phyloP scores from a whole-genome alignment of 805 yeast genomes.

The Debaryomyces castellii region DNA sequence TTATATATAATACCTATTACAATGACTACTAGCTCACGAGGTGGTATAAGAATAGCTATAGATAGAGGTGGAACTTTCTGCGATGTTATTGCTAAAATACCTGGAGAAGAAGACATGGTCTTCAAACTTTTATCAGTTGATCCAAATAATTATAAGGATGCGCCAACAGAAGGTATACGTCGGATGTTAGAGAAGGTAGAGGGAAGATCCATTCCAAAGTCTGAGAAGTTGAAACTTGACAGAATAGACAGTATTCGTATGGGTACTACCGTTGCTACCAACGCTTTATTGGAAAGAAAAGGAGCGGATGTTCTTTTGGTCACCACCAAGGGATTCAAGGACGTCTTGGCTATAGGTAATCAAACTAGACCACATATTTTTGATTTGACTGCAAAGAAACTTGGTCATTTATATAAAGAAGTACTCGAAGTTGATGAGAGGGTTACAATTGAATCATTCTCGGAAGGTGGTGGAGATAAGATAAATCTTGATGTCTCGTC shows the following conservation, averaged over 20 bases:
- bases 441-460: slow-evolving; percentile 68
- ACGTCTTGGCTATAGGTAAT: slow-evolving; percentile 76
- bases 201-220: slow-evolving; percentile 39
- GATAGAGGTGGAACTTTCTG: slow-evolving; percentile 29
- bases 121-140: slow-evolving; percentile 80
- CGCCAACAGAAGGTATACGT: slow-evolving; percentile 90
- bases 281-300: slow-evolving; percentile 84
- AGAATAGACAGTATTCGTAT: slow-evolving; percentile 67
- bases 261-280: slow-evolving; percentile 95
- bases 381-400: slow-evolving; percentile 69
- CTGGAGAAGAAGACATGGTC: slow-evolving; percentile 52
- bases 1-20: not conserved
- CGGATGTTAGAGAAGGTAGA: slow-evolving; percentile 65
- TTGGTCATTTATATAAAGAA: slow-evolving; percentile 64
- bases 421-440: slow-evolving; percentile 87
- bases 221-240: slow-evolving; percentile 44
- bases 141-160: slow-evolving; percentile 83
- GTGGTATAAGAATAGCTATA: slow-evolving; percentile 18
- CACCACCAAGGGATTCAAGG: slow-evolving; percentile 84
- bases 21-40: not conserved
- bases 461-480: slow-evolving; percentile 59
- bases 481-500: slow-evolving; percentile 7
- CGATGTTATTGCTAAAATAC: slow-evolving; percentile 43
- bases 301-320: slow-evolving; percentile 83
- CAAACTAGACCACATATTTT: slow-evolving; percentile 88